These are phyloP conservation scores for Sporothrix variecibatus DNA, from an alignment of 2,329 filamentous ascomycete species.

Conservation along the genomic window DNA sequence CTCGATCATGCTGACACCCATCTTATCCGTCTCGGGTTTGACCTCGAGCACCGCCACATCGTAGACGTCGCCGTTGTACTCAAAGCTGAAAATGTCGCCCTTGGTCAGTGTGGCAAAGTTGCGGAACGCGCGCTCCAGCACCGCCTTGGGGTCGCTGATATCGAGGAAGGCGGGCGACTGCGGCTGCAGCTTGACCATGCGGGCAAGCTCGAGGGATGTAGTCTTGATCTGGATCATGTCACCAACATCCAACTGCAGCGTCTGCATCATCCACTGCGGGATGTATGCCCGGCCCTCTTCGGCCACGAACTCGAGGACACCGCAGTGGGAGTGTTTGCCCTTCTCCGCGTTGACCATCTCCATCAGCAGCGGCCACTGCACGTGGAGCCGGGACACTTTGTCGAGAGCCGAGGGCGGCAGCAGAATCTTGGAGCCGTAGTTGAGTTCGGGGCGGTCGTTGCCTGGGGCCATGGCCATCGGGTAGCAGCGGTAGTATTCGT, in stretches of 20 bases:
- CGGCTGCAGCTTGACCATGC: conserved; percentile 93
- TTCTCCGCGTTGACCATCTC: conserved; percentile 89
- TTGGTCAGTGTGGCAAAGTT: conserved; percentile 94
- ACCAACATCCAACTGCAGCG: conserved; percentile 82
- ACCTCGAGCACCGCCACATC: conserved; percentile 92
- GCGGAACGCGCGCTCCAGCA: conserved; percentile 93
- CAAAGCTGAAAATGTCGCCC: conserved; percentile 92
- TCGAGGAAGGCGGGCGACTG: conserved; percentile 93
- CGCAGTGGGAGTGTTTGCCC: conserved; percentile 81
- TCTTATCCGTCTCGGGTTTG: conserved; percentile 79
- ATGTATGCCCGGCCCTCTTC: conserved; percentile 97
- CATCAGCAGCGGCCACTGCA: conserved; percentile 96
- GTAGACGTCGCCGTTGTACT: conserved; percentile 93
- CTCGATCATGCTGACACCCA: conserved; percentile 91
- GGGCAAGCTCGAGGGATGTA: conserved; percentile 85
- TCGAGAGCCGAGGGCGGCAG: conserved; percentile 94
- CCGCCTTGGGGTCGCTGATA: conserved; percentile 94
- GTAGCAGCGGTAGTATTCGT: conserved; percentile 98
- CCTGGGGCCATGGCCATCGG: conserved; percentile 93
- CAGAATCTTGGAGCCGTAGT: conserved; percentile 97
- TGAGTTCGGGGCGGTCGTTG: conserved; percentile 82
- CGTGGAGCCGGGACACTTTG: conserved; percentile 93
- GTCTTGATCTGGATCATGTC: conserved; percentile 95
- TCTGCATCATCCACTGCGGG: conserved; percentile 97
- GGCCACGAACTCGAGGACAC: conserved; percentile 95